These are phyloP conservation scores for Acmispon strigosus DNA, from an alignment of 306 rosid species.

Conservation along the genomic window DNA sequence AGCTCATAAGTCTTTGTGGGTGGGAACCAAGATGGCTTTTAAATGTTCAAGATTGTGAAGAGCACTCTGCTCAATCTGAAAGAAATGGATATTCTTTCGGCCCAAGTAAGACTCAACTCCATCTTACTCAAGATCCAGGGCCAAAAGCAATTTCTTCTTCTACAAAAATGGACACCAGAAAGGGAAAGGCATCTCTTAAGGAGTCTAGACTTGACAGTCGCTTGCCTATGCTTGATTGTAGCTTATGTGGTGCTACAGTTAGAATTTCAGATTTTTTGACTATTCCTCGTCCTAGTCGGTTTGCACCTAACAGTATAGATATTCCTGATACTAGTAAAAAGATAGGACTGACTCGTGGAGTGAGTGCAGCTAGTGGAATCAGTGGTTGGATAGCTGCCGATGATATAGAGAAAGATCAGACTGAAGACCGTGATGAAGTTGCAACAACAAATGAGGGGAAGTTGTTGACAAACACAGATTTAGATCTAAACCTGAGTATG, in stretches of 20 bases:
- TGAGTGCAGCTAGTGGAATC: conserved; percentile 98
- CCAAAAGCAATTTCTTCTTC: conserved; percentile 70
- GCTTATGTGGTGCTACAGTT: conserved; percentile 93
- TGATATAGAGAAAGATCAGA: conserved; percentile 80
- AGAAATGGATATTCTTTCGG: conserved; percentile 84
- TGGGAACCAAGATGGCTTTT: conserved; percentile 98
- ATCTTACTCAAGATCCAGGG: conserved; percentile 63
- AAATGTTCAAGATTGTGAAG: conserved; percentile 93
- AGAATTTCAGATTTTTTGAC: conserved; percentile 75
- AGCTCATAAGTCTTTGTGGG: conserved; percentile 94
- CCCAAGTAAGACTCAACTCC: conserved; percentile 64
- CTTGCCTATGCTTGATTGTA: conserved; percentile 84
- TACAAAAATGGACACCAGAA: conserved; percentile 66
- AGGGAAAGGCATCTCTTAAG: conserved; percentile 56
- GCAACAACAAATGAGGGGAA: conserved; percentile 70
- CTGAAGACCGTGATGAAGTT: conserved; percentile 94
- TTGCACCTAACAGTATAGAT: conserved; percentile 61
- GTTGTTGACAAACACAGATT: conserved; percentile 42
- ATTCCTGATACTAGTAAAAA: conserved; percentile 84
- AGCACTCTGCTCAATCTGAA: conserved; percentile 97
- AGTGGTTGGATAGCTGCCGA: conserved; percentile 93
- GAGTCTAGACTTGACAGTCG: conserved; percentile 71
- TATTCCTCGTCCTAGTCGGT: conserved; percentile 74
- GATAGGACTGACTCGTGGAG: conserved; percentile 96
- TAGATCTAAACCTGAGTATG: conserved; percentile 92